Evolutionary conservation across 73 alveolate genomes (phyloP).

Genomic region (Paramecium biaurelia): DNA sequence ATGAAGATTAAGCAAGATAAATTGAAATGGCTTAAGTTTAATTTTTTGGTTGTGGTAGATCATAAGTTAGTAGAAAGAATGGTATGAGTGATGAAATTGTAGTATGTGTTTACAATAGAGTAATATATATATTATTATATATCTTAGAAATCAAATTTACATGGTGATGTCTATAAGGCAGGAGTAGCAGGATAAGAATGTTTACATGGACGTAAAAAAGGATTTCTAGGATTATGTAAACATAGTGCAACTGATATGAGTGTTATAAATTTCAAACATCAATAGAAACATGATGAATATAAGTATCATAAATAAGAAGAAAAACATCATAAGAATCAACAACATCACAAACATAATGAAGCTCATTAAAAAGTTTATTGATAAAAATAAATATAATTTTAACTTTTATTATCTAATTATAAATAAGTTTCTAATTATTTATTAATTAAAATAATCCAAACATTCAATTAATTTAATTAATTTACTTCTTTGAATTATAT

Average conservation of each 20-base stretch:
- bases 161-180: neutral
- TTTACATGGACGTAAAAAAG: neutral
- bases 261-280: neutral
- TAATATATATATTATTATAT: neutral
- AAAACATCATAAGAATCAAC: neutral
- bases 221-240: conserved; percentile 25
- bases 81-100: neutral
- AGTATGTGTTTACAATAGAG: conserved; percentile 38
- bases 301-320: neutral
- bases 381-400: neutral
- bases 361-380: neutral
- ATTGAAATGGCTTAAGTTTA: neutral
- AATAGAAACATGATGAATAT: neutral
- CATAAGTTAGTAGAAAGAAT: conserved; percentile 28
- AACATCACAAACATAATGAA: neutral
- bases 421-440: neutral
- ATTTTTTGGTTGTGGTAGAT: conserved; percentile 37
- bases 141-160: neutral
- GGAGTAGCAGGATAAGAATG: conserved; percentile 27
- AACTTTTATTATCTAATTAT: neutral
- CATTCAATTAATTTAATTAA: no score
- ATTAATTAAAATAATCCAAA: no score
- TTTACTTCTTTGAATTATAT: no score
- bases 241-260: conserved; percentile 25
- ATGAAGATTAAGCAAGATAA: conserved; percentile 1